Evolutionary conservation across 2,329 filamentous ascomycete genomes (phyloP), one percentile per base, ranked within the genome.

Genomic region (Cordyceps fumosorosea): DNA sequence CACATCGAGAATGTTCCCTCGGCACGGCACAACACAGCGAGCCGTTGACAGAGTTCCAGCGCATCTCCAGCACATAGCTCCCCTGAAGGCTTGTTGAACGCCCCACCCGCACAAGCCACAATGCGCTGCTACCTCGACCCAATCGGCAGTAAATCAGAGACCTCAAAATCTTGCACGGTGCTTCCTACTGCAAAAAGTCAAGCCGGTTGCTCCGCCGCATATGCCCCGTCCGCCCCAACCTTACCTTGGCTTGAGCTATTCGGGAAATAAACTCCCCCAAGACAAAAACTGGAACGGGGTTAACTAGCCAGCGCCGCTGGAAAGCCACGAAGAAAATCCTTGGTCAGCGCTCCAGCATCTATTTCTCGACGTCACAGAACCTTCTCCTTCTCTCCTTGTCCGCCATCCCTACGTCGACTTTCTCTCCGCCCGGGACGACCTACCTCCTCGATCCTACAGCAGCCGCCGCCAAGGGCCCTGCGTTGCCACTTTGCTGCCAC

Each of bases 131-230:
- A 37, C 8, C 34, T 37, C 34, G 34, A 37, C 34, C 11, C 10
- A 37, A 37, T 37, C 11, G 34, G 34, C 34, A 37, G 5, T 2
- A 12, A 37, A 12, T 32, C 29, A 37, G 34, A 4, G 11, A 37
- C 34, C 44, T 11, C 10, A 42, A 45, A 56, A 44, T 12, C n/a
- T 14, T 45, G 26, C 26, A 45, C 55, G 44, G 55, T 26, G 42
- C 44, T 44, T 52, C 40, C 37, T 11, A 47, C 58, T 29, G 40
- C 50, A 48, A 54, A 60, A 60, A 60, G 58, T 60, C 42, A 10
- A 24, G 24, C 58, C 58, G 34, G 47, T 44, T 54, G 26, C 58
- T 60, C 58, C 58, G 58, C 50, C 11, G 40, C 47, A 6, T 6
- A 29, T 29, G 6, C 24, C 12, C 50, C 48, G 48, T 37, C 42